These are phyloP conservation scores for Metschnikowia dekortorum DNA, from an alignment of 805 yeast species.

Conservation along the genomic window DNA sequence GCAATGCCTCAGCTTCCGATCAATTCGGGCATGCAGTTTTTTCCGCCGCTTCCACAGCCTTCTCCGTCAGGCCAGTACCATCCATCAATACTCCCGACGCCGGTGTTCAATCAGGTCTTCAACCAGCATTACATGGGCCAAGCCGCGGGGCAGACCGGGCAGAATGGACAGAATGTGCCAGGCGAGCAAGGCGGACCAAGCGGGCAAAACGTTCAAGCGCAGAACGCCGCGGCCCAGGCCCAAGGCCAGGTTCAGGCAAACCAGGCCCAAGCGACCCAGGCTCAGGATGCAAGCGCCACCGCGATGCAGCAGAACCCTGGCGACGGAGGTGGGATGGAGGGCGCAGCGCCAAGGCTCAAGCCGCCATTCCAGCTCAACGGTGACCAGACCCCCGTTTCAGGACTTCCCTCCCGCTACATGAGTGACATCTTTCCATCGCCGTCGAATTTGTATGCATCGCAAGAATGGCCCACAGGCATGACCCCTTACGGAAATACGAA, in stretches of 20 bases:
- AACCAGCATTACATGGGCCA: constrained; percentile 17
- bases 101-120: constrained; percentile 24
- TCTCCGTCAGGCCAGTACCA: constrained; percentile 20
- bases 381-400: constrained; percentile 70
- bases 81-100: constrained; percentile 26
- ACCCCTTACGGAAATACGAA: constrained; percentile 31
- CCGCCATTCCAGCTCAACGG: constrained; percentile 26
- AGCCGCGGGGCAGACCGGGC: background rate
- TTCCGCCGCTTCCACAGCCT: constrained; percentile 29
- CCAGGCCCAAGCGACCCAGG: background rate
- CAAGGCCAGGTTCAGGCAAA: background rate
- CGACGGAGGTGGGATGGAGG: constrained; percentile 1
- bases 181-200: background rate
- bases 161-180: background rate
- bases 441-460: constrained; percentile 61
- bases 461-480: constrained; percentile 41
- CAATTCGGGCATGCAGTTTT: constrained; percentile 14
- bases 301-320: background rate
- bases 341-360: constrained; percentile 11
- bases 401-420: constrained; percentile 66
- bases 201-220: background rate
- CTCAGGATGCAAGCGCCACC: constrained; percentile 3
- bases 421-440: constrained; percentile 79
- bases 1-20: constrained; percentile 37
- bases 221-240: background rate